Evolutionary conservation across 2,329 filamentous ascomycete genomes (phyloP).

Genomic region (Botryotinia convoluta): DNA sequence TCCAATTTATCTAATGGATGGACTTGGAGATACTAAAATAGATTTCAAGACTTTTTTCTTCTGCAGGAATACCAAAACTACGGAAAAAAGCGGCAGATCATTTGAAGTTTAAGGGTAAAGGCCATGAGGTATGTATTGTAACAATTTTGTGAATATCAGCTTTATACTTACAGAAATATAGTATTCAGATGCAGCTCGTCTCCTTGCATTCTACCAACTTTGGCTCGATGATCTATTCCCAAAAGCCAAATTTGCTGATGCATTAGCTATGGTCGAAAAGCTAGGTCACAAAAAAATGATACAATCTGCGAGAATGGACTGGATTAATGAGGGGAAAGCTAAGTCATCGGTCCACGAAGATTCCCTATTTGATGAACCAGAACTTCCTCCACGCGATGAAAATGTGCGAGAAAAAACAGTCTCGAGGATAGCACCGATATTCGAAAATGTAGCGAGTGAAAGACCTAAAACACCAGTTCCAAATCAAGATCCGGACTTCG

Average conservation of each 20-base stretch:
- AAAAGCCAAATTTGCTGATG: conserved; percentile 90
- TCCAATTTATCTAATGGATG: background rate
- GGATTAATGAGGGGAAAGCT: conserved; percentile 76
- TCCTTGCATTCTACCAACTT: conserved; percentile 88
- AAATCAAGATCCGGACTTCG: conserved; percentile 43
- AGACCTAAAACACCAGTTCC: conserved; percentile 38
- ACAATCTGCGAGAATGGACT: conserved; percentile 70
- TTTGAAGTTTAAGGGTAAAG: conserved; percentile 85
- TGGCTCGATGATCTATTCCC: conserved; percentile 98
- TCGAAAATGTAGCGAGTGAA: conserved; percentile 32
- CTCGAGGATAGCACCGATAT: conserved; percentile 42
- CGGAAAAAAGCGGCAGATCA: conserved; percentile 65
- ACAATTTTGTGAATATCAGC: background rate
- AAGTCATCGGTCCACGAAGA: conserved; percentile 39
- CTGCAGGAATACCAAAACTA: conserved; percentile 79
- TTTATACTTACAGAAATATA: conserved; percentile 39
- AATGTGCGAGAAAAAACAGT: conserved; percentile 35
- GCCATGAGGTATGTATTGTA: conserved; percentile 67
- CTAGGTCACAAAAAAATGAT: conserved; percentile 81
- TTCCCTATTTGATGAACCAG: conserved; percentile 32
- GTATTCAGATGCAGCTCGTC: conserved; percentile 78
- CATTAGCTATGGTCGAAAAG: conserved; percentile 87
- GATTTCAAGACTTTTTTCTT: conserved; percentile 68
- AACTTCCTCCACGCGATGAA: conserved; percentile 32
- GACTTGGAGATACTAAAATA: conserved; percentile 25